Conservation (phyloP, 768 basidiomycete species). For the Multifurca ochricompacta region DNA sequence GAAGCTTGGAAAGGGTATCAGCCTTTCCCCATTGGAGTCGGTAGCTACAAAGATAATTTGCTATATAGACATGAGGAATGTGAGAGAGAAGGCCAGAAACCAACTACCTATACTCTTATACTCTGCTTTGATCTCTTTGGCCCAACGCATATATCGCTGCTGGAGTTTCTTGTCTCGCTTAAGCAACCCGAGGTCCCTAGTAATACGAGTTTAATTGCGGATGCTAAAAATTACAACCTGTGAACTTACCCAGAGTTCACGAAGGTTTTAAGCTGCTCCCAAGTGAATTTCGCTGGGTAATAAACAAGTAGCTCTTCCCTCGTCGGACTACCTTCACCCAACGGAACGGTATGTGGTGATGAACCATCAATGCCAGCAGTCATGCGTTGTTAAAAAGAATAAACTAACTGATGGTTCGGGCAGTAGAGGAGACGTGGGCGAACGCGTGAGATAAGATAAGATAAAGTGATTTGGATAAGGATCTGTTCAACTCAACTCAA, state of each 20-base stretch:
- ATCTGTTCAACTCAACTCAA: too few species aligned
- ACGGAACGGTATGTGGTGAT: slow-evolving; percentile 28
- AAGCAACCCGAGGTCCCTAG: slow-evolving; percentile 70
- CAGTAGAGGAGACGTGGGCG: too few species aligned
- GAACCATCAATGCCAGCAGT: not conserved
- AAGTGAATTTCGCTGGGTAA: slow-evolving; percentile 73
- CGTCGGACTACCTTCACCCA: slow-evolving; percentile 59
- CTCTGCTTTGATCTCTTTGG: slow-evolving; percentile 41
- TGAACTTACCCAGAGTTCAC: slow-evolving; percentile 62
- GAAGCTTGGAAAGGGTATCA: slow-evolving; percentile 55
- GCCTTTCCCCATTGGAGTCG: slow-evolving; percentile 72
- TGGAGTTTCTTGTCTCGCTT: slow-evolving; percentile 70
- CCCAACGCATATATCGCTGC: slow-evolving; percentile 56
- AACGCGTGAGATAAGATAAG: not conserved
- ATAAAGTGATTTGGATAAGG: too few species aligned
- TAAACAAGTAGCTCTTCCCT: slow-evolving; percentile 53
- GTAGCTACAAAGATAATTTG: slow-evolving; percentile 60
- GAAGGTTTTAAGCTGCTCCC: slow-evolving; percentile 67
- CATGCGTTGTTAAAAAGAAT: slow-evolving; percentile 5
- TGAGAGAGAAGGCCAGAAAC: not conserved
- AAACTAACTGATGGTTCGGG: not conserved
- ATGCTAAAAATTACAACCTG: not conserved
- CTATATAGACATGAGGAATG: slow-evolving; percentile 30
- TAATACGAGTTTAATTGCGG: not conserved
- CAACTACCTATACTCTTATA: slow-evolving; percentile 61